A percentile compares a stretch with the other conserved stretches of the same genome.
These are phyloP conservation scores for Pythium dissimile DNA, from an alignment of 352 stramenopile genomes.

Conservation along the genomic window DNA sequence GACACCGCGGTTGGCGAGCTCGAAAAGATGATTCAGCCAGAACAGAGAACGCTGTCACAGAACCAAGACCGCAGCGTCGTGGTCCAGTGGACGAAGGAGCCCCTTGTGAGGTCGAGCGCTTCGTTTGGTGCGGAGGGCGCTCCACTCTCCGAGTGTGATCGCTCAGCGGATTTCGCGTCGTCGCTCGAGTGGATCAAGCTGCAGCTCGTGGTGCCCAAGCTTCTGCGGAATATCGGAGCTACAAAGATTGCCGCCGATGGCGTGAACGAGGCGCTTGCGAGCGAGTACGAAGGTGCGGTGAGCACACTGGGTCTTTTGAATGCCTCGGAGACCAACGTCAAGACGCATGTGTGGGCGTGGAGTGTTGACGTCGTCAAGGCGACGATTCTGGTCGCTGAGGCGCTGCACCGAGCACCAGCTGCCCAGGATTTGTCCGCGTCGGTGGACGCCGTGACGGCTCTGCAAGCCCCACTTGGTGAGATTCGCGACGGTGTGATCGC, in stretches of 20 bases:
- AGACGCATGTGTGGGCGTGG: constrained; percentile 58
- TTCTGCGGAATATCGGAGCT: constrained; percentile 36
- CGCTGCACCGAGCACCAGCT: constrained; percentile 14
- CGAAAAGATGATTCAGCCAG: constrained; percentile 34
- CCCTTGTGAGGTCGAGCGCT: constrained; percentile 30
- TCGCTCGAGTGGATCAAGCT: constrained; percentile 69
- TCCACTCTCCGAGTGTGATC: constrained; percentile 62
- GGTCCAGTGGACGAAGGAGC: constrained; percentile 56
- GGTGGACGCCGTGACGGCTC: neutral
- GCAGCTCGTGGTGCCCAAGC: constrained; percentile 40
- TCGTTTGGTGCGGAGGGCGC: constrained; percentile 38
- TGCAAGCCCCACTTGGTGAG: constrained; percentile 9
- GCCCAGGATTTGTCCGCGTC: neutral
- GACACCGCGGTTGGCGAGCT: constrained; percentile 31
- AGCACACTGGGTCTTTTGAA: constrained; percentile 11
- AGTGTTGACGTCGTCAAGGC: constrained; percentile 25
- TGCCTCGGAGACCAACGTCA: constrained; percentile 10
- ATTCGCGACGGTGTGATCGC: constrained; percentile 17
- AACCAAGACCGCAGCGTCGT: constrained; percentile 83
- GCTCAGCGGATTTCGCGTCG: constrained; percentile 41
- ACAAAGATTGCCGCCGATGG: constrained; percentile 1
- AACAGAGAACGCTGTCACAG: constrained; percentile 34
- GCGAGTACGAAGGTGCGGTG: constrained; percentile 29
- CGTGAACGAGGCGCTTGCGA: constrained; percentile 25
- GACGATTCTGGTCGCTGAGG: neutral